A percentile compares a stretch with the other conserved stretches of the same genome.
Evolutionary conservation across 2,329 filamentous ascomycete genomes (phyloP).

Genomic region (Aureobasidium sp.): DNA sequence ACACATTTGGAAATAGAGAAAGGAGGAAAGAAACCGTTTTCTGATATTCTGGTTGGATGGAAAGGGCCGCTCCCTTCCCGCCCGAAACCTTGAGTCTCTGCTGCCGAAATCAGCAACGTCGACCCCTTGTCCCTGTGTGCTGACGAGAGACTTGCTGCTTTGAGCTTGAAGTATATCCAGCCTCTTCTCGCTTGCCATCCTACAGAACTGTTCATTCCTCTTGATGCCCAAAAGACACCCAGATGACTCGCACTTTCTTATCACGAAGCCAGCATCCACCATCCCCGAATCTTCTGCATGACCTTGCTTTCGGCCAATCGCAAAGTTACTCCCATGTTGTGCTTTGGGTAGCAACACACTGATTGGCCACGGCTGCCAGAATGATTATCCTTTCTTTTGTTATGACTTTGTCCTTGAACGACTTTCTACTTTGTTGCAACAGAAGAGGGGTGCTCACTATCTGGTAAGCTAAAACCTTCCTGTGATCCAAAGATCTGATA

Average conservation of each 20-base stretch:
- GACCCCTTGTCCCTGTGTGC: neutral
- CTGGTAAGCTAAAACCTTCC: neutral
- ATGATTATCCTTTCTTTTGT: neutral
- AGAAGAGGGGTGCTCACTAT: neutral
- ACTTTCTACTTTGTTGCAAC: neutral
- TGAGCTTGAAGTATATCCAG: neutral
- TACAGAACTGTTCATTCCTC: neutral
- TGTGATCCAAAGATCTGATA: neutral
- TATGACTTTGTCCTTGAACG: too few relatives aligned
- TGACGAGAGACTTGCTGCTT: neutral
- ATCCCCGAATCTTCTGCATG: neutral
- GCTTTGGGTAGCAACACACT: neutral
- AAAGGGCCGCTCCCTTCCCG: constrained; percentile 6
- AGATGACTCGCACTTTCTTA: neutral
- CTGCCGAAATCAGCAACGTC: neutral
- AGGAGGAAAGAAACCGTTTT: neutral
- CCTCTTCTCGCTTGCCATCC: neutral
- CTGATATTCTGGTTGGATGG: constrained; percentile 1
- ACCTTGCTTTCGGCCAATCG: neutral
- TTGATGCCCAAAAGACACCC: neutral
- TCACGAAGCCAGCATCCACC: neutral
- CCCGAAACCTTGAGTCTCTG: neutral
- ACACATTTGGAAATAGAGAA: neutral
- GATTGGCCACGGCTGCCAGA: neutral
- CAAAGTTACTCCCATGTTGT: neutral